Evolutionary conservation across 768 basidiomycete genomes (phyloP).

Genomic region (Termitomyces sp.): DNA sequence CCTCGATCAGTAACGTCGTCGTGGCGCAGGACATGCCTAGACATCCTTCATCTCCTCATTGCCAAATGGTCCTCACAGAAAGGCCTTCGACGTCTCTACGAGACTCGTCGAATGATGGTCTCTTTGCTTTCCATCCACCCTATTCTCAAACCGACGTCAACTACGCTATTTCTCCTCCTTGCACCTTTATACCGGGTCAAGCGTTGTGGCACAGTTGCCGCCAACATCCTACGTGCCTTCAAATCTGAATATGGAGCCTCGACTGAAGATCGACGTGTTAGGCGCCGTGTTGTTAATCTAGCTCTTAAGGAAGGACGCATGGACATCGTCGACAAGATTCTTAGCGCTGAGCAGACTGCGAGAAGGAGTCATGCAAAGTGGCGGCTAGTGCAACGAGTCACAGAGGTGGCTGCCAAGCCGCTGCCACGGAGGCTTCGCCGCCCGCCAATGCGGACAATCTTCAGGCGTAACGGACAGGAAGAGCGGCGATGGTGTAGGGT

Average conservation of each 20-base stretch:
- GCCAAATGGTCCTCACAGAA: conserved; percentile 23
- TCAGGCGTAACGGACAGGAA: conserved; percentile 26
- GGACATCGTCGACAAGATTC: conserved; percentile 37
- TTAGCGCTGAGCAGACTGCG: conserved; percentile 12
- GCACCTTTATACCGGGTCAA: conserved; percentile 40
- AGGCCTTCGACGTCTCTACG: conserved; percentile 38
- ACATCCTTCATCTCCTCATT: conserved; percentile 52
- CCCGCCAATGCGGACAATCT: conserved; percentile 21
- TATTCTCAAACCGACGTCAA: conserved; percentile 47
- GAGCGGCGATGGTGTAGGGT: conserved; percentile 23
- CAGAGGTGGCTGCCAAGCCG: conserved; percentile 10
- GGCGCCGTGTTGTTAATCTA: conserved; percentile 49
- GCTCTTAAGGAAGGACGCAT: conserved; percentile 62
- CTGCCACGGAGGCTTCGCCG: conserved; percentile 12
- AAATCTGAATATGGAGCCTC: conserved; percentile 47
- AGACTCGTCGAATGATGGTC: conserved; percentile 36
- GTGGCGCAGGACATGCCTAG: conserved; percentile 32
- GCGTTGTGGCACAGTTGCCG: conserved; percentile 51
- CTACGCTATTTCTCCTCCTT: conserved; percentile 56
- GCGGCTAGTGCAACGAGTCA: conserved; percentile 13
- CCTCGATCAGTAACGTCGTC: conserved; percentile 33
- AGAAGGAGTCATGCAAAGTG: conserved; percentile 12
- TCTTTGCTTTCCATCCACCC: conserved; percentile 41
- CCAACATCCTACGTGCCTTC: conserved; percentile 38
- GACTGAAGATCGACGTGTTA: conserved; percentile 52